phyloP scores from a whole-genome alignment of 768 basidiomycete species.

The Boletus subparvulus region DNA sequence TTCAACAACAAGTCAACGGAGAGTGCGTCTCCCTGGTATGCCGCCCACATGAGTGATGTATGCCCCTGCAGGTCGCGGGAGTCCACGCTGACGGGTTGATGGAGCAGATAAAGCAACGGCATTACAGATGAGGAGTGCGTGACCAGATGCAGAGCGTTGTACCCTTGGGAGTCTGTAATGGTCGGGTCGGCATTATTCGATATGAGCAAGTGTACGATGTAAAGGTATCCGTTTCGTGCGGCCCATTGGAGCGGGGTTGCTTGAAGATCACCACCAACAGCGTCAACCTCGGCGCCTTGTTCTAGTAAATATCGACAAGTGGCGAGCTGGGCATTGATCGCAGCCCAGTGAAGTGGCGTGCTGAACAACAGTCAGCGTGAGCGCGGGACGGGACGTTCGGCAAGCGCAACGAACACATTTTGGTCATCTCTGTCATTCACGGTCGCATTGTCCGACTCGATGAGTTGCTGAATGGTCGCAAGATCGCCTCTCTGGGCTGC shows the following conservation, averaged over 20 bases:
- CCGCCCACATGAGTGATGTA: slow-evolving; percentile 97
- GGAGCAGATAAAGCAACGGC: slow-evolving; percentile 88
- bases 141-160: slow-evolving; percentile 93
- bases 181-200: slow-evolving; percentile 90
- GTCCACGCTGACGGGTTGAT: slow-evolving; percentile 92
- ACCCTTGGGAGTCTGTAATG: slow-evolving; percentile 89
- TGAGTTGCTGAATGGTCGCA: slow-evolving; percentile 55
- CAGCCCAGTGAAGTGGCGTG: slow-evolving; percentile 96
- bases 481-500: slow-evolving; percentile 90
- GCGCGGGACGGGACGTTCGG: background rate
- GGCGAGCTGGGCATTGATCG: slow-evolving; percentile 92
- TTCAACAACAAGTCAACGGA: slow-evolving; percentile 88
- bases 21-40: slow-evolving; percentile 96
- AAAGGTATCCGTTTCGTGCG: slow-evolving; percentile 93
- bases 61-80: slow-evolving; percentile 90
- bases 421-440: slow-evolving; percentile 83
- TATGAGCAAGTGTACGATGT: slow-evolving; percentile 90
- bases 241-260: slow-evolving; percentile 99
- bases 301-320: slow-evolving; percentile 86
- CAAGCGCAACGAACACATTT: slow-evolving; percentile 54
- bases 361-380: slow-evolving; percentile 17
- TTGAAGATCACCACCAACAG: slow-evolving; percentile 87
- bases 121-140: slow-evolving; percentile 94
- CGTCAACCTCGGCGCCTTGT: slow-evolving; percentile 93
- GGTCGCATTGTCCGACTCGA: slow-evolving; percentile 67